Evolutionary conservation across 257 asterid genomes (phyloP).

Genomic region (Galeopsis tetrahit): DNA sequence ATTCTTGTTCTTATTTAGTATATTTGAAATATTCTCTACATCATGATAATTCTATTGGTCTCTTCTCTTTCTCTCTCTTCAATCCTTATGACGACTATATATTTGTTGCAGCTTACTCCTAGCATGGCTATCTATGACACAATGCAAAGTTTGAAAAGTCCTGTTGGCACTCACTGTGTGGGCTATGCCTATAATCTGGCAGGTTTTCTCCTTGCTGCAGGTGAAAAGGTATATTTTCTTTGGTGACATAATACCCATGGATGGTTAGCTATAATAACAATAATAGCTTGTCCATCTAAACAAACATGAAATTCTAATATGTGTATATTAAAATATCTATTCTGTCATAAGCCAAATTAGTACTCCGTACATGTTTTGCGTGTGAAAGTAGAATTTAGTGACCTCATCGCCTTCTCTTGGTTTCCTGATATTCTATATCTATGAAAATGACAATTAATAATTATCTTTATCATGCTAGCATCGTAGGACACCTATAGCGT

Average conservation of each 20-base stretch:
- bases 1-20: not conserved
- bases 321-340: not conserved
- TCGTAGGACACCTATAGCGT: not conserved
- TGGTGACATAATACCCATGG: not conserved
- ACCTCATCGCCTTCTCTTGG: not conserved
- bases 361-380: not conserved
- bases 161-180: constrained; percentile 85
- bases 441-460: not conserved
- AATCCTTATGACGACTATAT: not conserved
- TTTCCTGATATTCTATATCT: not conserved
- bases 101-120: constrained; percentile 79
- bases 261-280: constrained; percentile 1
- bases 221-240: constrained; percentile 71
- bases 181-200: constrained; percentile 81
- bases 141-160: constrained; percentile 86
- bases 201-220: constrained; percentile 92
- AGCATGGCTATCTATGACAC: constrained; percentile 93
- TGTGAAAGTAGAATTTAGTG: constrained; percentile 6
- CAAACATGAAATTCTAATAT: not conserved
- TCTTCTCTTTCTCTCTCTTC: not conserved
- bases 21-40: not conserved
- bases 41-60: constrained; percentile 4
- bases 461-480: not conserved
- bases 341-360: not conserved
- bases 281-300: not conserved